Percentiles rank a stretch among this genome's conserved stretches.
phyloP scores from a whole-genome alignment of 192 early-diverging fungal genomes.

The Linnemannia exigua region DNA sequence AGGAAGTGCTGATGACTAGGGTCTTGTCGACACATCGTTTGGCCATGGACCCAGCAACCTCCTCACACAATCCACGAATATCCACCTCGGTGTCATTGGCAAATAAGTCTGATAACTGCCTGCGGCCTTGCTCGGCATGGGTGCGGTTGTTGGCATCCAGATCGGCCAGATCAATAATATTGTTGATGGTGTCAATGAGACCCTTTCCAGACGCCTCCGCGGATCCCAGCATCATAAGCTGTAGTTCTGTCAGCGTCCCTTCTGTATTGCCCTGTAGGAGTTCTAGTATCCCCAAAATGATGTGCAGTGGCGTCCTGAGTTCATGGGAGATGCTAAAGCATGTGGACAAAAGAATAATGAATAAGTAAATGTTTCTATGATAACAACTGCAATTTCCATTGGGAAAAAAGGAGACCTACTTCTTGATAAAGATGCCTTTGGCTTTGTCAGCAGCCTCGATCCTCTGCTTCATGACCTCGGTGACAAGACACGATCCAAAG shows the following conservation, averaged over 20 bases:
- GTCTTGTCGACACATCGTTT: slow-evolving; percentile 40
- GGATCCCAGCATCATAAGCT: slow-evolving; percentile 49
- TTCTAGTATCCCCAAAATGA: slow-evolving; percentile 64
- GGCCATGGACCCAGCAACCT: slow-evolving; percentile 35
- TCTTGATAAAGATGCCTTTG: slow-evolving; percentile 63
- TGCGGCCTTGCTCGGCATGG: neutral
- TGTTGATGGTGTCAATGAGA: slow-evolving; percentile 37
- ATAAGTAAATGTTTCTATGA: neutral
- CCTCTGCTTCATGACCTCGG: slow-evolving; percentile 55
- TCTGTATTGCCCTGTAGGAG: slow-evolving; percentile 45
- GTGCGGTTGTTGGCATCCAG: slow-evolving; percentile 29
- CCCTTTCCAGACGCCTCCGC: slow-evolving; percentile 57
- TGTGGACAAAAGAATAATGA: slow-evolving; percentile 4
- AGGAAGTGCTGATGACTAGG: slow-evolving; percentile 16
- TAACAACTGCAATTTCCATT: neutral
- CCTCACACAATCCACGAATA: slow-evolving; percentile 37
- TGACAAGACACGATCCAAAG: slow-evolving; percentile 62
- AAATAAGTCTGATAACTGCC: slow-evolving; percentile 8
- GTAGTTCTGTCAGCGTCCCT: slow-evolving; percentile 24
- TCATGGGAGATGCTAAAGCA: slow-evolving; percentile 62
- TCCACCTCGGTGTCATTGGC: slow-evolving; percentile 24
- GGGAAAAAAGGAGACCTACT: neutral
- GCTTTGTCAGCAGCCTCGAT: slow-evolving; percentile 65
- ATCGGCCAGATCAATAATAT: slow-evolving; percentile 41
- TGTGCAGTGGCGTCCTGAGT: slow-evolving; percentile 67